Conservation (phyloP, 2,329 filamentous ascomycete genomes). For the Helicocarpus griseus region DNA sequence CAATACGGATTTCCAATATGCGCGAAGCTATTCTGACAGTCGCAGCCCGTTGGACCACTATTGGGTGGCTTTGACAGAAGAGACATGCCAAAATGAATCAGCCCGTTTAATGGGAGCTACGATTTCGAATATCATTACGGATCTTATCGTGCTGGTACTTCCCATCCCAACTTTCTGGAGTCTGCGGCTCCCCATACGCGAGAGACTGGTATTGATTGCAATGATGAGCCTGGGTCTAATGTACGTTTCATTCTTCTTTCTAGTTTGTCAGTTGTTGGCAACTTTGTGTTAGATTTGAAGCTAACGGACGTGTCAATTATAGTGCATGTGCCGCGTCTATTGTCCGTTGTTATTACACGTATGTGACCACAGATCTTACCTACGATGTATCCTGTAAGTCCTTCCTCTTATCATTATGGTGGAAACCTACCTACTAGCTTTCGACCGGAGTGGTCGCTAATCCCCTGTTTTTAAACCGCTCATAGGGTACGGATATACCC, state of each 20-base stretch:
- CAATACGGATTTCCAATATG: background rate
- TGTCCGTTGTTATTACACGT: conserved; percentile 11
- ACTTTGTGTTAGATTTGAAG: background rate
- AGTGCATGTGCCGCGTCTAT: conserved; percentile 11
- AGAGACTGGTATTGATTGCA: conserved; percentile 9
- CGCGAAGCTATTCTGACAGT: background rate
- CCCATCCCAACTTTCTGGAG: conserved; percentile 14
- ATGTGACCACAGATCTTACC: conserved; percentile 5
- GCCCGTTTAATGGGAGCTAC: conserved; percentile 6
- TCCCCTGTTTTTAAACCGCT: background rate
- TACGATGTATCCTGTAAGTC: conserved; percentile 14
- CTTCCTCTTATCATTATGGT: background rate
- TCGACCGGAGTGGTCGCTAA: background rate
- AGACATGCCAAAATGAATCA: conserved; percentile 9
- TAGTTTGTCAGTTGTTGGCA: background rate
- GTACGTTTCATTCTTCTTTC: conserved; percentile 4
- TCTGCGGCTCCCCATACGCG: conserved; percentile 9
- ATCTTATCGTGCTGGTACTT: conserved; percentile 11
- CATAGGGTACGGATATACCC: conserved; percentile 13
- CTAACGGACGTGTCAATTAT: background rate
- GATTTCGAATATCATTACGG: conserved; percentile 11
- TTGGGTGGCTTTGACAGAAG: conserved; percentile 5
- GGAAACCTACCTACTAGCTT: background rate
- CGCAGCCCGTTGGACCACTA: conserved; percentile 9
- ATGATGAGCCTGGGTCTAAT: conserved; percentile 14